These are phyloP conservation scores for Xylaria sp. DNA, from an alignment of 2,329 filamentous ascomycete species.

Conservation along the genomic window DNA sequence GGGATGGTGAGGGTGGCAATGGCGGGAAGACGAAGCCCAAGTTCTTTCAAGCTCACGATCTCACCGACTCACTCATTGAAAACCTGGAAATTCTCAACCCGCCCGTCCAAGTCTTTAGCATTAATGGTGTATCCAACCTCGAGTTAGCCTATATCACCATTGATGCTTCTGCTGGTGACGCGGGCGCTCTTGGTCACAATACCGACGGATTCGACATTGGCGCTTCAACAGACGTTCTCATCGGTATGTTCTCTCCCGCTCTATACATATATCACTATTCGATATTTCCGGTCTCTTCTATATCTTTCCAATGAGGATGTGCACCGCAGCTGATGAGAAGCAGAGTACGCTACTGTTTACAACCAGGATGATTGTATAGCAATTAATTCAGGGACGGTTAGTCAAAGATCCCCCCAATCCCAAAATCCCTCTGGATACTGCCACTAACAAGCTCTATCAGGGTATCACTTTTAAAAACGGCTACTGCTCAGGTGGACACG, in stretches of 20 bases:
- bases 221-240: slow-evolving; percentile 3
- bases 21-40: slow-evolving; percentile 14
- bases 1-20: slow-evolving; percentile 13
- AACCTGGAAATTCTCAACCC: slow-evolving; percentile 14
- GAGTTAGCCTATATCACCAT: slow-evolving; percentile 11
- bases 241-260: background rate
- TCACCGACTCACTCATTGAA: slow-evolving; percentile 15
- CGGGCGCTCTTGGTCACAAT: background rate
- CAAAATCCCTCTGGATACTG: background rate
- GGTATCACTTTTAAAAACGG: slow-evolving; percentile 11
- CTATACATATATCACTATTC: background rate
- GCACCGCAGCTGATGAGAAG: background rate
- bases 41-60: slow-evolving; percentile 14
- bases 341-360: slow-evolving; percentile 9
- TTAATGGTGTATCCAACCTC: slow-evolving; percentile 8
- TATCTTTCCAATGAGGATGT: background rate
- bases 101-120: slow-evolving; percentile 9
- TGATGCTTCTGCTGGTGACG: slow-evolving; percentile 13
- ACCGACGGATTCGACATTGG: slow-evolving; percentile 13
- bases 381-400: slow-evolving; percentile 9
- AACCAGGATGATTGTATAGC: slow-evolving; percentile 19
- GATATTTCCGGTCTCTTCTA: background rate
- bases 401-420: background rate
- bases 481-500: slow-evolving; percentile 3
- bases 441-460: background rate